Evolutionary conservation across 192 early-diverging fungal genomes (phyloP).

Genomic region (Powellomyces hirtus): DNA sequence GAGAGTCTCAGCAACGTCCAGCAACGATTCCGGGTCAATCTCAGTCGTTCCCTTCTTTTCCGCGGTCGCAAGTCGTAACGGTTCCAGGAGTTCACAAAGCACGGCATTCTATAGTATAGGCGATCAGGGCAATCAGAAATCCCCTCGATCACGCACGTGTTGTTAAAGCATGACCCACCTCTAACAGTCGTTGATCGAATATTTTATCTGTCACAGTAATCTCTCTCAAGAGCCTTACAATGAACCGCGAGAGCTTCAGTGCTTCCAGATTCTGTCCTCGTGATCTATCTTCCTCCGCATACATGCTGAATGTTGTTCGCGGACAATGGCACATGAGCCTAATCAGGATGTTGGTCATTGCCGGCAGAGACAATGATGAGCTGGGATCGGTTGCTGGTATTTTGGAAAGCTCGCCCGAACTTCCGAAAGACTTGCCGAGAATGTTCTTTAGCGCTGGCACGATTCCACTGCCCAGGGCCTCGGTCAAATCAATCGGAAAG

Average conservation of each 20-base stretch:
- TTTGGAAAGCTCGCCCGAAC: background rate
- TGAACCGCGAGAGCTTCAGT: slow-evolving; percentile 36
- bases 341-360: slow-evolving; percentile 30
- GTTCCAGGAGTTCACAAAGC: slow-evolving; percentile 36
- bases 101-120: slow-evolving; percentile 23
- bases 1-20: slow-evolving; percentile 42
- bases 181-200: slow-evolving; percentile 22
- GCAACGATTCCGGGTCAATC: slow-evolving; percentile 11
- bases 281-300: background rate
- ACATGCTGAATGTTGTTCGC: background rate
- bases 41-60: background rate
- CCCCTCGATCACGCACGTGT: background rate
- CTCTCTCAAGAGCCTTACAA: slow-evolving; percentile 27
- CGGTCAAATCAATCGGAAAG: slow-evolving; percentile 36
- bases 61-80: slow-evolving; percentile 16
- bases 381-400: background rate
- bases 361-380: slow-evolving; percentile 10
- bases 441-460: slow-evolving; percentile 6
- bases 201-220: slow-evolving; percentile 23
- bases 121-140: background rate
- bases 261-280: background rate
- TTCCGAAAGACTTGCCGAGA: background rate
- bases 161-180: too few species aligned
- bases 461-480: background rate
- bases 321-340: slow-evolving; percentile 30